Percentiles rank a stretch among this genome's conserved stretches.
These are phyloP conservation scores for Coleophoma crateriformis DNA, from an alignment of 2,329 filamentous ascomycete species.

Conservation along the genomic window DNA sequence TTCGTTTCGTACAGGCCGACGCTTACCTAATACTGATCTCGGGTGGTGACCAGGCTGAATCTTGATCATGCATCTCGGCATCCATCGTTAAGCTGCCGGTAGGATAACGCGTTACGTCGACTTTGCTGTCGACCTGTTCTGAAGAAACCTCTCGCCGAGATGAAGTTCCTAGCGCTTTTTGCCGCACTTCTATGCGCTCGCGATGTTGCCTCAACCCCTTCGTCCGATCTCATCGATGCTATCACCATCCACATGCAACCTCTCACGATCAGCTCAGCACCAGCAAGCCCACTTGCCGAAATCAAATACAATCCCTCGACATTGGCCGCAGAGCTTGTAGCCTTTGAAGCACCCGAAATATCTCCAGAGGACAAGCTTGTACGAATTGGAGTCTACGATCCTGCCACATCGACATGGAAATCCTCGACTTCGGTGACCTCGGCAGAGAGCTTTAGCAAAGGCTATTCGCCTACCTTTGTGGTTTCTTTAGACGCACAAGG, in stretches of 20 bases:
- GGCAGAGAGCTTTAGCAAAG: slow-evolving; percentile 53
- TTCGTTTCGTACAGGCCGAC: no score
- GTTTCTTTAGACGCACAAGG: slow-evolving; percentile 42
- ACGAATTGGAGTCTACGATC: slow-evolving; percentile 53
- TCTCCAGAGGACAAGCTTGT: slow-evolving; percentile 39
- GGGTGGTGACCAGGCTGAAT: slow-evolving; percentile 4
- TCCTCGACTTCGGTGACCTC: slow-evolving; percentile 51
- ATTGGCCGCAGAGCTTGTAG: slow-evolving; percentile 38
- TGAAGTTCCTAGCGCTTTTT: slow-evolving; percentile 41
- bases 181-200: slow-evolving; percentile 27
- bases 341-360: slow-evolving; percentile 52
- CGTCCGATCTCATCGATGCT: slow-evolving; percentile 31
- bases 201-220: slow-evolving; percentile 32
- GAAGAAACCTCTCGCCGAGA: slow-evolving; percentile 20
- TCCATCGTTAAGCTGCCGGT: no score
- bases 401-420: slow-evolving; percentile 38
- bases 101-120: no score
- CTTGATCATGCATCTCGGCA: no score
- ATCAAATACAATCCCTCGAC: slow-evolving; percentile 47
- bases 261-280: slow-evolving; percentile 24
- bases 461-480: slow-evolving; percentile 51
- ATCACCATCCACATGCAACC: slow-evolving; percentile 24
- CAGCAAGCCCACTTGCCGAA: slow-evolving; percentile 48
- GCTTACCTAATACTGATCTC: no score
- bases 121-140: not conserved